phyloP scores from a whole-genome alignment of 2,329 filamentous ascomycete genomes.

The Tolypocladium guangdongense region DNA sequence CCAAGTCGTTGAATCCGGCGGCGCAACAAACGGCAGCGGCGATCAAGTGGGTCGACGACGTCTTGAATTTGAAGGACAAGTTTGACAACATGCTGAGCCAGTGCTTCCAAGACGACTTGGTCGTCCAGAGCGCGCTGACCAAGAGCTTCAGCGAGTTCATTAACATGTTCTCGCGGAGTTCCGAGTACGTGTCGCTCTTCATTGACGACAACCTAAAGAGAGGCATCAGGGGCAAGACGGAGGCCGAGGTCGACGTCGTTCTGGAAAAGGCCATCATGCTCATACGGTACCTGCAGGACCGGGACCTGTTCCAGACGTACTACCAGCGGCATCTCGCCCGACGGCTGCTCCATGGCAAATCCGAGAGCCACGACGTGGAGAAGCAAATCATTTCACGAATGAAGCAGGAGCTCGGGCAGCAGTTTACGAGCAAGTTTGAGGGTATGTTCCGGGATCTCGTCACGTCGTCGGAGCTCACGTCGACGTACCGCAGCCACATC shows the following conservation, averaged over 20 bases:
- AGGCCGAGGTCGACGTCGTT: constrained; percentile 71
- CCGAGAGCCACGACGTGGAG: constrained; percentile 83
- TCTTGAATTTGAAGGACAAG: constrained; percentile 74
- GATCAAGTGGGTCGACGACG: constrained; percentile 91
- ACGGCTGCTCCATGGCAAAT: constrained; percentile 77
- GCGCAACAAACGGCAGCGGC: constrained; percentile 80
- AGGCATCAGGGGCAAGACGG: constrained; percentile 85
- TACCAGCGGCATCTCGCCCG: constrained; percentile 95
- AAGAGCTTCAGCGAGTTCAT: constrained; percentile 89
- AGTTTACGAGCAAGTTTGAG: constrained; percentile 87
- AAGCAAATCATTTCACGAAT: constrained; percentile 93
- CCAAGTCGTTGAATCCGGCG: constrained; percentile 30
- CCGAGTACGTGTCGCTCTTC: constrained; percentile 90
- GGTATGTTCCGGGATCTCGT: constrained; percentile 97
- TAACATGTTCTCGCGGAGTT: constrained; percentile 74
- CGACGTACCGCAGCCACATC: constrained; percentile 63
- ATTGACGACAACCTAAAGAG: constrained; percentile 95
- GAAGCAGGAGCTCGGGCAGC: constrained; percentile 92
- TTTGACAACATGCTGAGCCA: constrained; percentile 69
- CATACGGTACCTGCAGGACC: constrained; percentile 79
- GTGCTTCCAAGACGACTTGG: constrained; percentile 66
- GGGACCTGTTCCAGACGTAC: constrained; percentile 91
- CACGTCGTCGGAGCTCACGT: constrained; percentile 71
- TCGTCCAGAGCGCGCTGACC: constrained; percentile 71
- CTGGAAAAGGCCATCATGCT: constrained; percentile 84